Evolutionary conservation across 805 yeast genomes (phyloP), one percentile per base, ranked within the genome.

Genomic region (Barnettozyma pratensis): DNA sequence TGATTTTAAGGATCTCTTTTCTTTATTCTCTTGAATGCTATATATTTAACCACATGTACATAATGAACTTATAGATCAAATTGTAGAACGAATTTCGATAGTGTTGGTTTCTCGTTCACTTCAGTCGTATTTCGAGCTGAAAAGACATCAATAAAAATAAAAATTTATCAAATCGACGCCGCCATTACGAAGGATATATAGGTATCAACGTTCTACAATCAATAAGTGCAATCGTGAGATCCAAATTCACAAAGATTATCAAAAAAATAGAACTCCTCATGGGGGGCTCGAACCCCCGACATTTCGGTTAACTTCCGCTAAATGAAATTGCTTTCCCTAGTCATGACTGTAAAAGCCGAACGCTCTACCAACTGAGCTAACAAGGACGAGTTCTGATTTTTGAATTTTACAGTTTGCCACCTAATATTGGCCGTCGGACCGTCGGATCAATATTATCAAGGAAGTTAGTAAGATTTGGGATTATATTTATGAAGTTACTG

Each of bases 201-300:
- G 19, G 2, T 3, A 19, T 19, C 19, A 19, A 19, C 19, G 19
- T 19, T 19, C 19, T 2, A 19, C 19, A 19, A 19, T 2, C 34
- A 31, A 8, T 11, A 31, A 31, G 34, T 31, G 11, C 11, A 31
- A 31, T 31, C 8, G 34, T 31, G 11, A 11, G 7, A n/a, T n/a
- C n/a, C n/a, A n/a, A n/a, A n/a, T n/a, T n/a, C n/a, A n/a, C n/a
- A n/a, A n/a, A n/a, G n/a, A n/a, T n/a, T n/a, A n/a, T n/a, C 32
- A 56, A 52, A 25, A 42, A 48, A 52, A 35, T 42, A 56, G 62
- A 58, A 58, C 62, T 58, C 62, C 62, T 58, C 60, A 58, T 58
- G 56, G 62, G 62, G 62, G 62, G 62, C 62, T 58, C 62, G 61
- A 58, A 58, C 62, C 62, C 62, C 60, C 55, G 62, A 58, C 62